Conservation (phyloP, 73 alveolate genomes). For the Symbiodinium natans region DNA sequence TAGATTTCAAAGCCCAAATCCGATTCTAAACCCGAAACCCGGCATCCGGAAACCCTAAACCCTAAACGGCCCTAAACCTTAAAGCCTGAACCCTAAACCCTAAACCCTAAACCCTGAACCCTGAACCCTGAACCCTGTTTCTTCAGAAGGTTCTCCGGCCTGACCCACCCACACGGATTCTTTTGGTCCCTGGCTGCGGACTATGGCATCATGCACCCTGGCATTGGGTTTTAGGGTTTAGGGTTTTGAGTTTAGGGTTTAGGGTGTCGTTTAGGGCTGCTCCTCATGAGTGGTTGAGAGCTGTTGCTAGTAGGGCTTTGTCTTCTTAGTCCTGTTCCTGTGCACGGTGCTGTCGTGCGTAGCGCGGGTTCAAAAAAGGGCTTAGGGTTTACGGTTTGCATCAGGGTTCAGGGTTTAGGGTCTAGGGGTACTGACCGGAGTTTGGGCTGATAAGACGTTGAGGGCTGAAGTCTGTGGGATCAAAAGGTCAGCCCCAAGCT, state of each 20-base stretch:
- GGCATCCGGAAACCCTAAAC: neutral
- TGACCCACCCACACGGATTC: slow-evolving; percentile 65
- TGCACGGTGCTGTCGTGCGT: too few relatives aligned
- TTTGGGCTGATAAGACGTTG: too few relatives aligned
- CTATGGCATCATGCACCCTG: slow-evolving; percentile 7
- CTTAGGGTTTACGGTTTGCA: neutral
- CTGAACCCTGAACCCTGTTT: neutral
- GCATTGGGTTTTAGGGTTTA: neutral
- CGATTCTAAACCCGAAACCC: neutral
- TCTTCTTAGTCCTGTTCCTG: too few relatives aligned
- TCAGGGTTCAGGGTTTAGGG: too few relatives aligned
- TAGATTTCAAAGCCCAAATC: too few relatives aligned
- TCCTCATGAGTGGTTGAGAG: too few relatives aligned
- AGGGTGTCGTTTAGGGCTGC: neutral
- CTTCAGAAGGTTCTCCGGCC: slow-evolving; percentile 10
- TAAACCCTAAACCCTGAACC: neutral
- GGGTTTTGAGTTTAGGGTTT: neutral
- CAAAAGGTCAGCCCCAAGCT: too few relatives aligned
- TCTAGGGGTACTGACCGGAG: too few relatives aligned
- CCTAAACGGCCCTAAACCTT: neutral
- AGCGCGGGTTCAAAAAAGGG: too few relatives aligned
- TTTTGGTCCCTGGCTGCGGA: slow-evolving; percentile 81
- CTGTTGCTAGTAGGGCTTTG: too few relatives aligned
- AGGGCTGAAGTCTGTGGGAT: too few relatives aligned
- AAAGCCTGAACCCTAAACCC: slow-evolving; percentile 1